Base-by-base conservation (phyloP, 352 stramenopile genomes). In the Pelagophyceae sp. region DNA sequence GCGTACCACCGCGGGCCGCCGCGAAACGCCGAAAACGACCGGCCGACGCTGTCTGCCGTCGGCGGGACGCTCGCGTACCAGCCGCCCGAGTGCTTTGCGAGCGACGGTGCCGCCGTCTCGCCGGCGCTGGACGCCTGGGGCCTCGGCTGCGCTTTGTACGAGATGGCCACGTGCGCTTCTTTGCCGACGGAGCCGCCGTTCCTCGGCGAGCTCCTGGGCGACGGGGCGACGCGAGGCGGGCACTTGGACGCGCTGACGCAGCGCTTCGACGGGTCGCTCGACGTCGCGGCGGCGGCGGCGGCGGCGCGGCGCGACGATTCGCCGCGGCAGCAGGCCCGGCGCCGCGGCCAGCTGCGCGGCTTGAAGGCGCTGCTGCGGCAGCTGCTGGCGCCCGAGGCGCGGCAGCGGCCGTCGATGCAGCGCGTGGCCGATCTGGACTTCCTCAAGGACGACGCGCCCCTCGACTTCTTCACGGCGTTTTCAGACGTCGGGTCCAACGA, bases 401-500 rank as follows among this genome's bases (percentile, higher is more conserved):
- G 11, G 2, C 35, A 74, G 11, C 19, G 67, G 6, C 67, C 67
- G 67, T 23, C 11, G 17, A 2, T 74, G 2, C 33, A 3, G 35
- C 35, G 29, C 67, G 67, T 74, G 35, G 67, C 61, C 58, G 45
- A 54, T 23, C 11, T 23, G 11, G 45, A 54, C 45, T 54, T 54
- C 45, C 60, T 35, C 60, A 5, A 17, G 11, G 60, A 67, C 60
- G 60, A 67, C 60, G 60, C 45, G 11, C 60, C 60, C 25, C 25
- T 67, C 60, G 60, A 67, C 60, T 35, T 67, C 60, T 35, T 67
- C 60, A n/a, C n/a, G n/a, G n/a, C n/a, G n/a, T n/a, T n/a, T n/a
- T n/a, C n/a, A n/a, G n/a, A n/a, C n/a, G n/a, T n/a, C n/a, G n/a
- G n/a, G n/a, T n/a, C n/a, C n/a, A n/a, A n/a, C n/a, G n/a, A n/a